Evolutionary conservation across 2,329 filamentous ascomycete genomes (phyloP).

Genomic region (Arthrobotrys musiformis): DNA sequence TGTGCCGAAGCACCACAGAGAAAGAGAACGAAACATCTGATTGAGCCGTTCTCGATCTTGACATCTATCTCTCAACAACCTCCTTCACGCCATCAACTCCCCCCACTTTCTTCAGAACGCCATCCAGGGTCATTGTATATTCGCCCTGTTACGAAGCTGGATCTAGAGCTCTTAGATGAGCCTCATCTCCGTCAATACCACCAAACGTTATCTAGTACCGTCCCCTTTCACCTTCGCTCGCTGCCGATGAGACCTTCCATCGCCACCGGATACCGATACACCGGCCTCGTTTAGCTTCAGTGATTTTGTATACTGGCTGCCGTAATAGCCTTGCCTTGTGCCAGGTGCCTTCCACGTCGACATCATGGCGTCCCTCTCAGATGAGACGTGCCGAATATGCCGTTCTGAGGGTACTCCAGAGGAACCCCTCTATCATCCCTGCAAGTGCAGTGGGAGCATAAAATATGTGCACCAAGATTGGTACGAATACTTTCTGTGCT

Average conservation of each 20-base stretch:
- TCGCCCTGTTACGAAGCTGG: neutral
- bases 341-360: conserved; percentile 26
- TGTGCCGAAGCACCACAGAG: conserved; percentile 1
- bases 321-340: conserved; percentile 1
- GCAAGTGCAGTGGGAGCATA: conserved; percentile 99
- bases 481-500: conserved; percentile 39
- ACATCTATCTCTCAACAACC: conserved; percentile 36
- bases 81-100: conserved; percentile 18
- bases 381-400: conserved; percentile 96
- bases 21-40: conserved; percentile 36
- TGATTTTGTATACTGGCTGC: conserved; percentile 10
- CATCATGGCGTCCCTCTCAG: conserved; percentile 64
- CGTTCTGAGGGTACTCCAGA: conserved; percentile 82
- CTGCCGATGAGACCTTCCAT: conserved; percentile 39
- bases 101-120: conserved; percentile 1
- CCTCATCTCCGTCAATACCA: conserved; percentile 10
- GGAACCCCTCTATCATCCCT: conserved; percentile 94
- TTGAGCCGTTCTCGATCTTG: conserved; percentile 17
- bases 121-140: conserved; percentile 5
- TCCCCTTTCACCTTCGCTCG: conserved; percentile 29
- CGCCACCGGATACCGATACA: conserved; percentile 32
- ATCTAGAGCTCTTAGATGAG: conserved; percentile 52
- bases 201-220: neutral
- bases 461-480: conserved; percentile 98
- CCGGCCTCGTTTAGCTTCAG: conserved; percentile 2